Percentiles rank a stretch among this genome's conserved stretches.
Evolutionary conservation across 2,329 filamentous ascomycete genomes (phyloP).

Genomic region (Fonsecaea pedrosoi): DNA sequence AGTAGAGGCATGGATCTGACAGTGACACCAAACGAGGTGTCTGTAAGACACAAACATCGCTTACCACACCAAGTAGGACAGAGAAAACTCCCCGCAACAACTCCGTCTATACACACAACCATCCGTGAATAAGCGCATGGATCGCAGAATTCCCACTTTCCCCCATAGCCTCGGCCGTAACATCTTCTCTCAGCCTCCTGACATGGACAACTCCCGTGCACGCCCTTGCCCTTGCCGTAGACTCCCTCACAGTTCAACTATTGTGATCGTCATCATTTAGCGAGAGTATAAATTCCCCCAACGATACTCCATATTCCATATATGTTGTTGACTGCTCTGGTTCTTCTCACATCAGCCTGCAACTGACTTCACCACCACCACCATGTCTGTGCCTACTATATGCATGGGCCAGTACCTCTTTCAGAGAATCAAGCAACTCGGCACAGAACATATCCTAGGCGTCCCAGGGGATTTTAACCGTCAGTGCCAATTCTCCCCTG

Average conservation of each 20-base stretch:
- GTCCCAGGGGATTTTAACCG: constrained; percentile 55
- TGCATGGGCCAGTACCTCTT: constrained; percentile 56
- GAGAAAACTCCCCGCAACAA: not conserved
- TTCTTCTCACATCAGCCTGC: not conserved
- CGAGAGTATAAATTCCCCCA: constrained; percentile 2
- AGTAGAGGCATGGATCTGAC: not conserved
- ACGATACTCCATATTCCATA: not conserved
- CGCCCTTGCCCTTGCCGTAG: not conserved
- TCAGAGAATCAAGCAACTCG: constrained; percentile 55
- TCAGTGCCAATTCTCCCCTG: constrained; percentile 6
- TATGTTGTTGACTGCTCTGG: not conserved
- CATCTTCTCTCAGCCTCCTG: not conserved
- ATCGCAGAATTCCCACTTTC: not conserved
- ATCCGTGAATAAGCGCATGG: constrained; percentile 11
- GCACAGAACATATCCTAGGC: constrained; percentile 58
- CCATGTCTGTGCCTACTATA: constrained; percentile 28
- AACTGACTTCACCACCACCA: not conserved
- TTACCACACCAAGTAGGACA: not conserved
- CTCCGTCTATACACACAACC: not conserved
- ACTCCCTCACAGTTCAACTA: not conserved
- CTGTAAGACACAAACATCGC: not conserved
- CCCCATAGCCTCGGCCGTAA: not conserved
- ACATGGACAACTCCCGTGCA: not conserved
- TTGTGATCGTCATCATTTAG: not conserved
- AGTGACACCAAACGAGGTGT: not conserved